Evolutionary conservation across 1,139 yeast species (phyloP).

Genomic region (Wickerhamiella pararugosa): DNA sequence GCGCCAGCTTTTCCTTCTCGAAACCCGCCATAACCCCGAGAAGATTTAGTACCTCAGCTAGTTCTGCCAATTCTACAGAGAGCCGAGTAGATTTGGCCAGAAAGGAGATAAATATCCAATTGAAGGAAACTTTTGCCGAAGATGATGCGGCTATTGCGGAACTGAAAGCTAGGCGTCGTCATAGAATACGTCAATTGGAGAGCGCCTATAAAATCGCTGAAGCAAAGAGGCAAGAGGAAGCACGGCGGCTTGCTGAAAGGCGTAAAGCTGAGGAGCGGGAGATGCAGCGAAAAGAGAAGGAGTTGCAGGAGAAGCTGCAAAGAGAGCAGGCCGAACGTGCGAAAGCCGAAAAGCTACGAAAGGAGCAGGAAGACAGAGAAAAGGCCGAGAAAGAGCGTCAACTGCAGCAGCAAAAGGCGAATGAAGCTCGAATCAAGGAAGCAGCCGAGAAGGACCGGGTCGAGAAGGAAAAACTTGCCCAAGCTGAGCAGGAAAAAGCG

Average conservation of each 20-base stretch:
- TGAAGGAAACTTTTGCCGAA: not conserved
- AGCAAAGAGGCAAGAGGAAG: slow-evolving; percentile 1
- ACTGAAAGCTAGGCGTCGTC: not conserved
- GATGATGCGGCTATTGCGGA: not conserved
- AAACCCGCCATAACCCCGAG: not conserved
- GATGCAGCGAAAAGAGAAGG: not conserved
- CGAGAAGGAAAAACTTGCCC: slow-evolving; percentile 2
- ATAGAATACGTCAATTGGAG: not conserved
- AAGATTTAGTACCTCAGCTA: not conserved
- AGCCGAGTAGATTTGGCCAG: not conserved
- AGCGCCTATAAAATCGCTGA: not conserved
- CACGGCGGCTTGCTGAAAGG: not conserved
- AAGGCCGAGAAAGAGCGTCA: slow-evolving; percentile 7
- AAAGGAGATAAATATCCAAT: not conserved
- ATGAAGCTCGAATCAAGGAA: not conserved
- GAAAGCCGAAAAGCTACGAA: not conserved
- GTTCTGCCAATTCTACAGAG: not conserved
- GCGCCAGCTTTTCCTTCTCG: not conserved
- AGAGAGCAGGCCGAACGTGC: not conserved
- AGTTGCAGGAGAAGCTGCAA: not conserved
- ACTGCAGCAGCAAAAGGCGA: not conserved
- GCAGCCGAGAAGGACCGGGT: not conserved
- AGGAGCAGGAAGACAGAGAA: slow-evolving; percentile 1
- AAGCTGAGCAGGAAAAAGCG: slow-evolving; percentile 7
- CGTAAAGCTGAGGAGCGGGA: slow-evolving; percentile 1